Evolutionary conservation across 495 filamentous ascomycete species (phyloP).

Genomic region (Penicillium crystallinum): DNA sequence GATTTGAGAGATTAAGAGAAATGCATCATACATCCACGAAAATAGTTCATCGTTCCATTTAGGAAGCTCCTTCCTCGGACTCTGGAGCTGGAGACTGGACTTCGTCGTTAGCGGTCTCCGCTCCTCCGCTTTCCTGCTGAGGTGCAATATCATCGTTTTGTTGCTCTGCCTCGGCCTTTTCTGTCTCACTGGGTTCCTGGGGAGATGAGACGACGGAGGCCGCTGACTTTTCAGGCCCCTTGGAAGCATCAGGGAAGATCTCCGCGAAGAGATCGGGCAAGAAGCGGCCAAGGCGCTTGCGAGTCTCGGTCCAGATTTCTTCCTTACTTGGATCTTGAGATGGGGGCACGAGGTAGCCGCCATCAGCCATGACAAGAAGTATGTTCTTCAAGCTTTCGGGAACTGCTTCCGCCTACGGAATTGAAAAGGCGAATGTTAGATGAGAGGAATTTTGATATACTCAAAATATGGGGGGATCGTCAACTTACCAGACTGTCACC

Average conservation of each 20-base stretch:
- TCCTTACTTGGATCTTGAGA: constrained; percentile 39
- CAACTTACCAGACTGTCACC: constrained; percentile 76
- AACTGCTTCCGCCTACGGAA: constrained; percentile 78
- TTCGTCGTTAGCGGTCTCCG: constrained; percentile 1
- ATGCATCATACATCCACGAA: background rate
- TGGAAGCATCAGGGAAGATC: constrained; percentile 40
- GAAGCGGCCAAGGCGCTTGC: constrained; percentile 86
- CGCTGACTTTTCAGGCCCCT: constrained; percentile 24
- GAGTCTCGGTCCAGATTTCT: constrained; percentile 61
- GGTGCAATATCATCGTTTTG: constrained; percentile 11
- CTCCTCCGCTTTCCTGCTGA: background rate
- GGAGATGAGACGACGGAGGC: constrained; percentile 21
- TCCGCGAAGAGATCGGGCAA: constrained; percentile 65
- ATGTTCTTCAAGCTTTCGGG: constrained; percentile 96
- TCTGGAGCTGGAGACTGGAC: constrained; percentile 2
- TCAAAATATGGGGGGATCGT: background rate
- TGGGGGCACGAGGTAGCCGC: constrained; percentile 74
- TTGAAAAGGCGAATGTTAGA: constrained; percentile 5
- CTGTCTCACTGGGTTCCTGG: constrained; percentile 4
- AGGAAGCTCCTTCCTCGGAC: constrained; percentile 5
- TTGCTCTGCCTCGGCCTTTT: constrained; percentile 10
- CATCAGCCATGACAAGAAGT: constrained; percentile 89
- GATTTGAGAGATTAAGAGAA: background rate
- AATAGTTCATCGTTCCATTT: background rate
- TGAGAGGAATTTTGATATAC: background rate